Evolutionary conservation across 2,329 filamentous ascomycete genomes (phyloP).

Genomic region (Fusarium sp.): DNA sequence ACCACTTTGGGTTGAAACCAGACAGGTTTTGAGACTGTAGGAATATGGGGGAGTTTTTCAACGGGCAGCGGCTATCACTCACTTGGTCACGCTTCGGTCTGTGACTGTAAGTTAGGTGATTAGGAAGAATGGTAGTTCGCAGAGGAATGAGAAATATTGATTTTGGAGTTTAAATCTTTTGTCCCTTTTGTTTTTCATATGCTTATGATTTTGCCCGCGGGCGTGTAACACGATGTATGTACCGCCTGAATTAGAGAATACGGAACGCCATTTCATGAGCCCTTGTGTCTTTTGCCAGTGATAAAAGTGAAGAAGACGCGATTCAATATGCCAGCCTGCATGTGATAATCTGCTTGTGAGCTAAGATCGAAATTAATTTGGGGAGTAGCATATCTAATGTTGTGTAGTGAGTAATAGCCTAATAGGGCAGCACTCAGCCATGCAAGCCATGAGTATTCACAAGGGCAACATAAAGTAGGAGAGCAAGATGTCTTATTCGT

Average conservation of each 20-base stretch:
- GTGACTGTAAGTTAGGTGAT: constrained; percentile 12
- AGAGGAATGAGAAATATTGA: constrained; percentile 27
- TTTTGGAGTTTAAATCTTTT: constrained; percentile 32
- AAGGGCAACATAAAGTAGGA: constrained; percentile 2
- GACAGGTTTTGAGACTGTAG: constrained; percentile 10
- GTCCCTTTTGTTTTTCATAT: constrained; percentile 43
- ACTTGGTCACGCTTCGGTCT: constrained; percentile 15
- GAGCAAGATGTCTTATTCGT: constrained; percentile 34
- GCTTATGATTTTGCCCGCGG: constrained; percentile 35
- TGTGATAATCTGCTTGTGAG: not conserved
- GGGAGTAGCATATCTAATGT: too few species aligned
- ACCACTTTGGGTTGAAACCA: constrained; percentile 8
- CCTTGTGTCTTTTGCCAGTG: not conserved
- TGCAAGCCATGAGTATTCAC: not conserved
- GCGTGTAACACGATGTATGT: constrained; percentile 28
- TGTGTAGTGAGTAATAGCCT: too few species aligned
- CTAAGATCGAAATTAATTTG: too few species aligned
- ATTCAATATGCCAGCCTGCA: too few species aligned
- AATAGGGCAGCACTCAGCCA: not conserved
- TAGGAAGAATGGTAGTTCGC: not conserved
- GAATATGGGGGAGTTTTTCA: constrained; percentile 13
- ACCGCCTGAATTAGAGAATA: constrained; percentile 32
- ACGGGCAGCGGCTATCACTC: constrained; percentile 5
- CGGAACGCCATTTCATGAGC: constrained; percentile 10
- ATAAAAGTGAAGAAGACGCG: not conserved